Base-by-base conservation (phyloP, 1,284 basidiomycete genomes). In the Melampsora larici-populina region DNA sequence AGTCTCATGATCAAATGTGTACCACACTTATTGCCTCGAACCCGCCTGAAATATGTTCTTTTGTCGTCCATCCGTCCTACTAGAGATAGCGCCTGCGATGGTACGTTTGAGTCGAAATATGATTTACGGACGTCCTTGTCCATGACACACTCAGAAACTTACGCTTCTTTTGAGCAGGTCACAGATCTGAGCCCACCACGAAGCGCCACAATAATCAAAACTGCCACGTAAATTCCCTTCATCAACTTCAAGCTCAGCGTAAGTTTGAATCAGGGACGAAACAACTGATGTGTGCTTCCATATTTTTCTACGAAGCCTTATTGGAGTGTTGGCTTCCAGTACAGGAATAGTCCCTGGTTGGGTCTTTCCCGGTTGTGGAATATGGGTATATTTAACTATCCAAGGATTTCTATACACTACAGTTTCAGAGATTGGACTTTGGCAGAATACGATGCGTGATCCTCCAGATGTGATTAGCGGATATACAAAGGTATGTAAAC, bases 391-490 rank as follows among this genome's bases (percentile, higher is more conserved):
- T 51, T 55, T 76, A 2, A 66, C 66, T 21, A n/a, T 76, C n/a
- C 74, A 76, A 63, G 74, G 74, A 8, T 49, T 33, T 21, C 66
- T 76, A 21, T 76, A 76, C 36, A 76, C 74, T 24, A 76, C 36
- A 9, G 66, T 69, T 62, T 76, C 74, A 15, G 74, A 76, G 26
- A 76, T 76, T 48, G 74, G 74, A 17, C 67, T 76, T 69, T 76
- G 68, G 21, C 66, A 58, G 21, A 76, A 66, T 31, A 62, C 58
- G 13, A 51, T 76, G 40, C 65, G 74, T 29, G 40, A 65, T 13
- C 74, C 74, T 2, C 74, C 74, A 55, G 74, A 76, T 29, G 74
- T 76, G 51, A 60, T 68, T n/a, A 76, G 74, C 60, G 74, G 74
- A 48, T 76, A 76, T 63, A 76, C 74, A n/a, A 68, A 76, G 58